Evolutionary conservation across 2,329 filamentous ascomycete genomes (phyloP).

Genomic region (Cladosporium oxysporum): DNA sequence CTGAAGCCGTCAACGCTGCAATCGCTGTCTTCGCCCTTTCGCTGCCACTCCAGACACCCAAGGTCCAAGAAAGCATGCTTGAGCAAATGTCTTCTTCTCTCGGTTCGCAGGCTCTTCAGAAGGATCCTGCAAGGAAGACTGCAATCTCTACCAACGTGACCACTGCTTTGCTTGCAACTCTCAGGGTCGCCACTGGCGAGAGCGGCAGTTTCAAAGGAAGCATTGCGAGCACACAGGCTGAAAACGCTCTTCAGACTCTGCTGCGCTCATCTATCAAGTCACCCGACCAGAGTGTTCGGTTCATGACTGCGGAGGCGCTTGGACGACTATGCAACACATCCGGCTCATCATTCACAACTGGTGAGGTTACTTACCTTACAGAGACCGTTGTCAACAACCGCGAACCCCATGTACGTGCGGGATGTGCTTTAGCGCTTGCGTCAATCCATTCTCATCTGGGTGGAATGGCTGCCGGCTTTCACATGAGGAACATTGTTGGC

Average conservation of each 20-base stretch:
- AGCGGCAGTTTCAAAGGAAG: slow-evolving; percentile 72
- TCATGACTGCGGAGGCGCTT: slow-evolving; percentile 79
- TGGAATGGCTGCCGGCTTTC: slow-evolving; percentile 94
- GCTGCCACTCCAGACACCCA: slow-evolving; percentile 82
- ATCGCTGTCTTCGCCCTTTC: slow-evolving; percentile 91
- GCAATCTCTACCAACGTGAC: slow-evolving; percentile 91
- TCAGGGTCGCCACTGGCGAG: slow-evolving; percentile 84
- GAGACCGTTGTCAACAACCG: slow-evolving; percentile 93
- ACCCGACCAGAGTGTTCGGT: slow-evolving; percentile 81
- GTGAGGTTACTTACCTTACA: slow-evolving; percentile 86
- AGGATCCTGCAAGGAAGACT: slow-evolving; percentile 84
- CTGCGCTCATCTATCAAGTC: slow-evolving; percentile 79
- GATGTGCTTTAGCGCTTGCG: slow-evolving; percentile 90
- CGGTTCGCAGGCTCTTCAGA: slow-evolving; percentile 73
- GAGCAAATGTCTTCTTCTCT: slow-evolving; percentile 92
- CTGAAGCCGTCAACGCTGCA: slow-evolving; percentile 90
- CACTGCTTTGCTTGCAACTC: slow-evolving; percentile 73
- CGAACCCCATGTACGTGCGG: slow-evolving; percentile 88
- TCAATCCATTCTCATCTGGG: slow-evolving; percentile 94
- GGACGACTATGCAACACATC: slow-evolving; percentile 82
- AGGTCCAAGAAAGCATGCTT: slow-evolving; percentile 92
- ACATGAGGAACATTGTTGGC: slow-evolving; percentile 94
- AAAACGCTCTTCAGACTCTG: slow-evolving; percentile 68
- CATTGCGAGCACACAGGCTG: slow-evolving; percentile 64
- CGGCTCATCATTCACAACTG: slow-evolving; percentile 84